Conservation (phyloP, 225 moss, liverwort and hornwort species). For the Sphagnum tenellum region DNA sequence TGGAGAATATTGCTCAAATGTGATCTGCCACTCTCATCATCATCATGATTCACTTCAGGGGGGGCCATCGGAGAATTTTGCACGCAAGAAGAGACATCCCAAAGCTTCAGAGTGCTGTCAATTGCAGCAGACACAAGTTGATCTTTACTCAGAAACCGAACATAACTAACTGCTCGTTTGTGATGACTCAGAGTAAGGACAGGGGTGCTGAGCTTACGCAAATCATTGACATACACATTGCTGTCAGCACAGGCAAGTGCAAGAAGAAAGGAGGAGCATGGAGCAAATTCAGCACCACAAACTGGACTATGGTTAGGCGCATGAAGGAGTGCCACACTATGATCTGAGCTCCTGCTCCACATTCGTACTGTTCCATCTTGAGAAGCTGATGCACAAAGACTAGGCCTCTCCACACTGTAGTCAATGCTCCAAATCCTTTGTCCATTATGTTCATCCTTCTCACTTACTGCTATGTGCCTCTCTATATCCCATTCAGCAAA, state of each 20-base stretch:
- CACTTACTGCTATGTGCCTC: constrained; percentile 42
- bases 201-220: constrained; percentile 34
- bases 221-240: constrained; percentile 72
- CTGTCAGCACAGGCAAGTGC: constrained; percentile 72
- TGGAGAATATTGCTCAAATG: neutral
- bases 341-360: constrained; percentile 59
- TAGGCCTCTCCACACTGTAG: constrained; percentile 58
- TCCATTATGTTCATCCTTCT: constrained; percentile 74
- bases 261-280: constrained; percentile 42
- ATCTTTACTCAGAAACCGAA: constrained; percentile 53
- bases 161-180: constrained; percentile 68
- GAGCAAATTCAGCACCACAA: constrained; percentile 81
- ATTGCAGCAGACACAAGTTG: constrained; percentile 71
- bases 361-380: constrained; percentile 63
- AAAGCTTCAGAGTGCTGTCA: constrained; percentile 81
- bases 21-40: neutral
- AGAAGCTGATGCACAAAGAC: constrained; percentile 57
- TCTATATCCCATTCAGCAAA: constrained; percentile 80
- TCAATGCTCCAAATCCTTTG: constrained; percentile 82
- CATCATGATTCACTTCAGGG: too few species aligned
- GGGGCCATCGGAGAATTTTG: neutral
- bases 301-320: constrained; percentile 43
- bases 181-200: constrained; percentile 49
- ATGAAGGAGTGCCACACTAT: constrained; percentile 31
- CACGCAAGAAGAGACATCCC: constrained; percentile 27